Conservation (phyloP, 306 rosid species). For the Inga laurina region DNA sequence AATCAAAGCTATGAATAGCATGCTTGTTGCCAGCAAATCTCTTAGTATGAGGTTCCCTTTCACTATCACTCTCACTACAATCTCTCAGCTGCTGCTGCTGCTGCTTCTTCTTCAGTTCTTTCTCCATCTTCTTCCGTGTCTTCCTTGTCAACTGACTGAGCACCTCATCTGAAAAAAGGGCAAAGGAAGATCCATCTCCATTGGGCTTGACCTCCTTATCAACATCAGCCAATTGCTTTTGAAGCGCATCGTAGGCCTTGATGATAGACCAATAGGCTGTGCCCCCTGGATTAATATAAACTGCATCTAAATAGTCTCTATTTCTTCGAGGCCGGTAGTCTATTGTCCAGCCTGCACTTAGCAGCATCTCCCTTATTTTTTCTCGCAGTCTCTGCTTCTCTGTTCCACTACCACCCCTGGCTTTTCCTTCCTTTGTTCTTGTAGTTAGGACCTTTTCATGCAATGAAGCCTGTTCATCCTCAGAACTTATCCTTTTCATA, state of each 20-base stretch:
- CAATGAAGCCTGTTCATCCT: conserved; percentile 55
- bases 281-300: conserved; percentile 78
- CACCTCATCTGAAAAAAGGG: conserved; percentile 69
- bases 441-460: conserved; percentile 50
- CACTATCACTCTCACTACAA: conserved; percentile 59
- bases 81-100: conserved; percentile 35
- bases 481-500: conserved; percentile 45
- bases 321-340: conserved; percentile 94
- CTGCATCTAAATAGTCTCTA: conserved; percentile 92
- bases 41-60: conserved; percentile 37
- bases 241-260: conserved; percentile 90
- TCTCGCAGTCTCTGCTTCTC: conserved; percentile 93
- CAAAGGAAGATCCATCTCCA: conserved; percentile 53
- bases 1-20: conserved; percentile 53
- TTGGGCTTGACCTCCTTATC: conserved; percentile 48
- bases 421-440: conserved; percentile 62
- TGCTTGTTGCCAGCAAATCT: conserved; percentile 49
- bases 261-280: conserved; percentile 95
- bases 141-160: conserved; percentile 89
- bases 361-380: conserved; percentile 75
- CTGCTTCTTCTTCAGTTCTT: conserved; percentile 63
- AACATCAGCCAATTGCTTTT: conserved; percentile 71
- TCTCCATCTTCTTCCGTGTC: conserved; percentile 85
- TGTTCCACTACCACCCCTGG: conserved; percentile 83
- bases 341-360: conserved; percentile 76